phyloP scores from a whole-genome alignment of 345 rosid species.

The Ailanthus altissimus region DNA sequence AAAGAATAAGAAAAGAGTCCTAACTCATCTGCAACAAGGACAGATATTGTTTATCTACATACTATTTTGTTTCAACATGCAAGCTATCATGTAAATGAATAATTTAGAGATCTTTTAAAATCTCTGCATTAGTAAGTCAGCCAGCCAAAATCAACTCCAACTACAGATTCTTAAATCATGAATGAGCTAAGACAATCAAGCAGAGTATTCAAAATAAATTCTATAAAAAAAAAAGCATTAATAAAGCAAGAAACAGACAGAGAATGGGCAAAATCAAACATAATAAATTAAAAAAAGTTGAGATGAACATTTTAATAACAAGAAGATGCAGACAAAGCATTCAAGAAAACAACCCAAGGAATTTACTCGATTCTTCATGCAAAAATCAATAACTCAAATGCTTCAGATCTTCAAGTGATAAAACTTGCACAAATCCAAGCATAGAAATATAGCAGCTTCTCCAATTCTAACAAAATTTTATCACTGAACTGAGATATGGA shows the following conservation, averaged over 20 bases:
- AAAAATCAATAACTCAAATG: too few species aligned
- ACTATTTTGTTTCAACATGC: not conserved
- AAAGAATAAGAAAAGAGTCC: not conserved
- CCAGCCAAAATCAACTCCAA: not conserved
- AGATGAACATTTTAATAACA: not conserved
- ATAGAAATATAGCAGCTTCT: not conserved
- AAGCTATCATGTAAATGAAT: not conserved
- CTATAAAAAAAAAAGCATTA: not conserved
- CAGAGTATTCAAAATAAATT: conserved; percentile 1
- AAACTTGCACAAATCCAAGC: too few species aligned
- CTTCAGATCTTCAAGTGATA: too few species aligned
- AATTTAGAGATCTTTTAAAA: not conserved
- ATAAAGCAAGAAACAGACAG: not conserved
- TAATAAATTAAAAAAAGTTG: not conserved
- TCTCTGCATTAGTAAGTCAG: not conserved
- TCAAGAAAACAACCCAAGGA: too few species aligned
- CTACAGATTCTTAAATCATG: not conserved
- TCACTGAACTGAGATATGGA: not conserved
- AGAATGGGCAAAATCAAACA: not conserved
- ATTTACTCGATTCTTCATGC: too few species aligned
- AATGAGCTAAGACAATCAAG: not conserved
- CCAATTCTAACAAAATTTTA: not conserved
- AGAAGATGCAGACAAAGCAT: too few species aligned
- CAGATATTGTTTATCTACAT: not conserved
- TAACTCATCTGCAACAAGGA: too few species aligned